Conservation (phyloP, 768 basidiomycete genomes). For the Nidularia sp. region DNA sequence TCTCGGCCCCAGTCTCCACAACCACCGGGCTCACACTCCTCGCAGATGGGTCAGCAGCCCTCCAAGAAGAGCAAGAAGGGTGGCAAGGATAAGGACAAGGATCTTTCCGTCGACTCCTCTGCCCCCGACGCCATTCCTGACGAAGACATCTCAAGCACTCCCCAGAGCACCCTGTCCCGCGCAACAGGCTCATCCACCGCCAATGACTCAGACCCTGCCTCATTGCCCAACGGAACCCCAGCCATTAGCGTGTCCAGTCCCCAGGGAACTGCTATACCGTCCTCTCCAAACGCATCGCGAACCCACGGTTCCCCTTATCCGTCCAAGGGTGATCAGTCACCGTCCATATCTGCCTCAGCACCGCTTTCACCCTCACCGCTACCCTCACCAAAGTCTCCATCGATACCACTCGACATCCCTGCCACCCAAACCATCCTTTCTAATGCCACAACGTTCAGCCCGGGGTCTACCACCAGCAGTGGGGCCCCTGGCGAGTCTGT, state of each 20-base stretch:
- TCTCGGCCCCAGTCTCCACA: slow-evolving; percentile 71
- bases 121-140: slow-evolving; percentile 37
- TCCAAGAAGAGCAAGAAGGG: slow-evolving; percentile 78
- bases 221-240: slow-evolving; percentile 38
- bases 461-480: slow-evolving; percentile 43
- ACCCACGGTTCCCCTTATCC: slow-evolving; percentile 34
- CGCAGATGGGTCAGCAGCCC: slow-evolving; percentile 78
- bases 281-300: slow-evolving; percentile 14
- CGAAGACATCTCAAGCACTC: slow-evolving; percentile 30
- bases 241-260: slow-evolving; percentile 42
- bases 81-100: slow-evolving; percentile 66
- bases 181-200: slow-evolving; percentile 29
- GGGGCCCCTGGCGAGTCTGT: slow-evolving; percentile 31
- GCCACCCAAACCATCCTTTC: slow-evolving; percentile 84
- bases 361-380: slow-evolving; percentile 33
- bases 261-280: slow-evolving; percentile 25
- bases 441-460: slow-evolving; percentile 51
- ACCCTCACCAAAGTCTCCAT: slow-evolving; percentile 33
- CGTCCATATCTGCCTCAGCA: slow-evolving; percentile 30
- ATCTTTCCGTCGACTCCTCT: slow-evolving; percentile 30
- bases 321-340: slow-evolving; percentile 27
- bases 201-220: slow-evolving; percentile 33
- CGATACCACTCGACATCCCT: slow-evolving; percentile 73
- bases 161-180: slow-evolving; percentile 42
- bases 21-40: slow-evolving; percentile 45